These are phyloP conservation scores for Trichoderma polysporum DNA, from an alignment of 2,329 filamentous ascomycete species.

Conservation along the genomic window DNA sequence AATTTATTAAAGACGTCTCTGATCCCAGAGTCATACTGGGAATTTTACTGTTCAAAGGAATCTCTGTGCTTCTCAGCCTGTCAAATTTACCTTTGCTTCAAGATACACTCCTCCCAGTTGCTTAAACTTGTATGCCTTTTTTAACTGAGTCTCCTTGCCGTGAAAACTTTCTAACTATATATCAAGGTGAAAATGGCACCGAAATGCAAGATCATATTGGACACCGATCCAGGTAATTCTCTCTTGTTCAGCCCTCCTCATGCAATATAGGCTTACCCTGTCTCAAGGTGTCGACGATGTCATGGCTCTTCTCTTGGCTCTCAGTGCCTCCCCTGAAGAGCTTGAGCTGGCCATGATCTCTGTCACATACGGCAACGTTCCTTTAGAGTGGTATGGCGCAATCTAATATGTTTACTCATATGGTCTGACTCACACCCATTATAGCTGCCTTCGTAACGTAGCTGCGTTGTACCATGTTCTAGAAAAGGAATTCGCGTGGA, in stretches of 20 bases:
- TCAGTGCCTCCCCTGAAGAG: slow-evolving; percentile 79
- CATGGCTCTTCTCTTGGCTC: slow-evolving; percentile 80
- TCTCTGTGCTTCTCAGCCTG: no score
- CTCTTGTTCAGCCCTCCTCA: not conserved
- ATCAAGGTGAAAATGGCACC: slow-evolving; percentile 18
- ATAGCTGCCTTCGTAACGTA: slow-evolving; percentile 80
- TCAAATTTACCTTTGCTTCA: not conserved
- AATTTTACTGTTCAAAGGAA: not conserved
- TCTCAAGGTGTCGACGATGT: slow-evolving; percentile 78
- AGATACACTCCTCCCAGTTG: not conserved
- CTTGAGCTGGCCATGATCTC: slow-evolving; percentile 83
- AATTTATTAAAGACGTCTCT: not conserved
- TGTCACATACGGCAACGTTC: slow-evolving; percentile 91
- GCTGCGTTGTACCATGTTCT: slow-evolving; percentile 90
- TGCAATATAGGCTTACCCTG: not conserved
- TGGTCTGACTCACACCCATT: not conserved
- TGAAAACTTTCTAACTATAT: not conserved
- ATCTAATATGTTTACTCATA: not conserved
- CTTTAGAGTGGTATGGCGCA: slow-evolving; percentile 68
- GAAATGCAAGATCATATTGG: slow-evolving; percentile 78
- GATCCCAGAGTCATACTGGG: not conserved
- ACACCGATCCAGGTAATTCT: slow-evolving; percentile 63
- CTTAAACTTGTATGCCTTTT: not conserved
- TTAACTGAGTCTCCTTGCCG: not conserved
- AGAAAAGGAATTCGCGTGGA: slow-evolving; percentile 85